phyloP scores from a whole-genome alignment of 1,284 basidiomycete species.

The Cutaneotrichosporon curvatum region DNA sequence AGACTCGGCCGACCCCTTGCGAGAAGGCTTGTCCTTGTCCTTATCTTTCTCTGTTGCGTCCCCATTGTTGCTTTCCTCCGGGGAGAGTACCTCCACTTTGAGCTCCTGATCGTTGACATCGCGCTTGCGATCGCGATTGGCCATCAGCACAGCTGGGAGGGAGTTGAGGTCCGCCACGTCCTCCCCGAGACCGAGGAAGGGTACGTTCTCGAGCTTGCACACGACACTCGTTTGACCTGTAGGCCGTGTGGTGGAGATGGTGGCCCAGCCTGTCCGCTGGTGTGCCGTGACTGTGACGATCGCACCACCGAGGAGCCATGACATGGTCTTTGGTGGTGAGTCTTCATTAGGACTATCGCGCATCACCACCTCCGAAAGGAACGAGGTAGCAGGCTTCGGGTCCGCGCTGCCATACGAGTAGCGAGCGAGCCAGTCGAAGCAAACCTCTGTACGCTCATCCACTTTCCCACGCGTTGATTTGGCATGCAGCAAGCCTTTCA shows the following conservation, averaged over 20 bases:
- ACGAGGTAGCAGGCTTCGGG: constrained; percentile 74
- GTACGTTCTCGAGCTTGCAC: constrained; percentile 85
- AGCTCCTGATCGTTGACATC: constrained; percentile 6
- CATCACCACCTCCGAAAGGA: constrained; percentile 61
- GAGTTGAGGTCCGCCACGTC: constrained; percentile 66
- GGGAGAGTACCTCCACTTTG: background rate
- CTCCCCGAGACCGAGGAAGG: constrained; percentile 72
- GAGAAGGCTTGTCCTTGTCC: background rate
- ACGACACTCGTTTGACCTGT: constrained; percentile 80
- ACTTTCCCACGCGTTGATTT: constrained; percentile 69
- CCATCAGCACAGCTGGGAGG: constrained; percentile 63
- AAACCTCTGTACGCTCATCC: constrained; percentile 90
- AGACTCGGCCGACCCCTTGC: background rate
- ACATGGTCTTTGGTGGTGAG: constrained; percentile 50
- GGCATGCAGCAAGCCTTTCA: constrained; percentile 76
- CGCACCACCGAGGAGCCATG: constrained; percentile 82
- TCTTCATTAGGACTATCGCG: constrained; percentile 23
- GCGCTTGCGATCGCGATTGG: constrained; percentile 53
- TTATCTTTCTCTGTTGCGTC: background rate
- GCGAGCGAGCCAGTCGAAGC: constrained; percentile 94
- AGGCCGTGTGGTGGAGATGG: constrained; percentile 75
- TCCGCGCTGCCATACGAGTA: constrained; percentile 93
- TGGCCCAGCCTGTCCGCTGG: constrained; percentile 76
- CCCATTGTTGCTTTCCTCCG: background rate
- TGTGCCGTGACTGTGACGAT: constrained; percentile 77